Conservation (phyloP, 1,139 yeast genomes). For the Arxiozyma heterogenica region DNA sequence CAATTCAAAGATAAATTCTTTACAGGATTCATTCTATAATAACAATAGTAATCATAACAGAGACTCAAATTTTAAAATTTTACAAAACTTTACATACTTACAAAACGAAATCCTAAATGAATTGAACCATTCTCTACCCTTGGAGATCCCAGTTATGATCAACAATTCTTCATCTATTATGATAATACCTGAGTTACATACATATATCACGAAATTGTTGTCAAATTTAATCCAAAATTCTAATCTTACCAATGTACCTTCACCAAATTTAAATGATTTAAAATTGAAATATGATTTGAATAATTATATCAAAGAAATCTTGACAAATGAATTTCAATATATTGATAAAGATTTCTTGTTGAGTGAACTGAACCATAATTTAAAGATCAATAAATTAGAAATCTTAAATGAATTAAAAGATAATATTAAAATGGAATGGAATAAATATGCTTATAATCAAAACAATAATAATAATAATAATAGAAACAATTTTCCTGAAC, state of each 20-base stretch:
- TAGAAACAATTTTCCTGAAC: conserved; percentile 11
- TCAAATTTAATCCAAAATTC: conserved; percentile 16
- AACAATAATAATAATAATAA: conserved; percentile 1
- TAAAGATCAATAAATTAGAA: conserved; percentile 21
- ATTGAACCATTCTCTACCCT: conserved; percentile 20
- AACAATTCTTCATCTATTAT: conserved; percentile 19
- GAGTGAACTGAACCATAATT: conserved; percentile 20
- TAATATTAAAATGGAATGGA: conserved; percentile 10
- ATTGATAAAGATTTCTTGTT: conserved; percentile 24
- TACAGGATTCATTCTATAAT: conserved; percentile 7
- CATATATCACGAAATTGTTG: conserved; percentile 16
- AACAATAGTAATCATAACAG: background rate
- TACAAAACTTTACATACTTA: conserved; percentile 23
- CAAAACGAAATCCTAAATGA: conserved; percentile 17
- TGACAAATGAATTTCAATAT: conserved; percentile 26
- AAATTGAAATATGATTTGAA: conserved; percentile 22
- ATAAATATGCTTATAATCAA: background rate
- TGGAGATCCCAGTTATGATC: conserved; percentile 27
- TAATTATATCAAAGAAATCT: conserved; percentile 24
- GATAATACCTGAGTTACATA: conserved; percentile 26
- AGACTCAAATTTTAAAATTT: background rate
- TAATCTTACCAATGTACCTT: background rate
- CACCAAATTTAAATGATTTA: conserved; percentile 1
- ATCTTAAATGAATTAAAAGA: conserved; percentile 21
- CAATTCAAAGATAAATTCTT: conserved; percentile 7